A percentile compares a stretch with the other conserved stretches of the same genome.
These are phyloP conservation scores for Zymoseptoria passerinii DNA, from an alignment of 2,329 filamentous ascomycete species.

Conservation along the genomic window DNA sequence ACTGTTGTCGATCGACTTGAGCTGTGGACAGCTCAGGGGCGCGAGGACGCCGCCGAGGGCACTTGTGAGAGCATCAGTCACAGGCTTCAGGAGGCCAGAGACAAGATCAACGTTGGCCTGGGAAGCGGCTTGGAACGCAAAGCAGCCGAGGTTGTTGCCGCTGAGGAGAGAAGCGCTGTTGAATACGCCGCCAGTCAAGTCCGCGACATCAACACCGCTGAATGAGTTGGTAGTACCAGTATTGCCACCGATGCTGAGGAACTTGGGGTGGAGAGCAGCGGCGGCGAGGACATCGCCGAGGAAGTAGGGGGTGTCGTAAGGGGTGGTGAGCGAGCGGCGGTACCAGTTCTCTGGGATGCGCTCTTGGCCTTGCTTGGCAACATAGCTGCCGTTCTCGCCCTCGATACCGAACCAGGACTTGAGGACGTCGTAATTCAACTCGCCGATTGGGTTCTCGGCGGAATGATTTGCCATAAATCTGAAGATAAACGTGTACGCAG, in stretches of 20 bases:
- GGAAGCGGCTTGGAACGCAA: slow-evolving; percentile 30
- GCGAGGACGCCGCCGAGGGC: slow-evolving; percentile 5
- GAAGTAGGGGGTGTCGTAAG: slow-evolving; percentile 27
- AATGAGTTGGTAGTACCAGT: slow-evolving; percentile 29
- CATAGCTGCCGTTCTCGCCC: slow-evolving; percentile 27
- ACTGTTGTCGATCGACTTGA: slow-evolving; percentile 20
- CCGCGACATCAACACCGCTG: slow-evolving; percentile 26
- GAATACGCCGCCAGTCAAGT: slow-evolving; percentile 35
- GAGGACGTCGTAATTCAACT: slow-evolving; percentile 26
- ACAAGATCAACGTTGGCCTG: slow-evolving; percentile 28
- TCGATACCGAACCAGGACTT: slow-evolving; percentile 9
- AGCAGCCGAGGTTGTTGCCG: slow-evolving; percentile 43
- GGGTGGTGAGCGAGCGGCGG: slow-evolving; percentile 15
- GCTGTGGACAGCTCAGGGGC: slow-evolving; percentile 22
- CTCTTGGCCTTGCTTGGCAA: slow-evolving; percentile 29
- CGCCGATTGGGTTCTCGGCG: slow-evolving; percentile 25
- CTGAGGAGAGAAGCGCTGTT: slow-evolving; percentile 24
- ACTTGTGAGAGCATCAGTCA: slow-evolving; percentile 6
- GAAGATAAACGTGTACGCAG: slow-evolving; percentile 25
- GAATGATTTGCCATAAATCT: slow-evolving; percentile 30
- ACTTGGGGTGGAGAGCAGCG: slow-evolving; percentile 21
- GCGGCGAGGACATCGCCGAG: slow-evolving; percentile 10
- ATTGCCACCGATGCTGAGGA: slow-evolving; percentile 30
- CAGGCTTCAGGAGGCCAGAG: slow-evolving; percentile 3
- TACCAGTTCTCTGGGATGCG: slow-evolving; percentile 34